phyloP scores from a whole-genome alignment of 1,284 basidiomycete species.

The Ceratobasidium sp. region DNA sequence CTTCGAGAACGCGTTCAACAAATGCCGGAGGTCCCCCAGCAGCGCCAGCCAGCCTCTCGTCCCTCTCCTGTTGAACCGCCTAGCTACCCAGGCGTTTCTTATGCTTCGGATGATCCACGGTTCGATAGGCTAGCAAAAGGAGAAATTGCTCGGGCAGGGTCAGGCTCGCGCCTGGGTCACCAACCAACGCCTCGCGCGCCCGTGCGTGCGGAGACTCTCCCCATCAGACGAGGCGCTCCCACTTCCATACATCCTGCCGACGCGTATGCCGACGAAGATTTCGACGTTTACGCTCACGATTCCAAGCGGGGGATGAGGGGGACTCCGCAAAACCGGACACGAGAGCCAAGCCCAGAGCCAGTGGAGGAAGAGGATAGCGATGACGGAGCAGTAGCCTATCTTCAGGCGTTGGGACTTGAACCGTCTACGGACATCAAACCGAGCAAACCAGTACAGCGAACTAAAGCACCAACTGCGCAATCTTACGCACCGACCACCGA shows the following conservation, averaged over 20 bases:
- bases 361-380: slow-evolving; percentile 10
- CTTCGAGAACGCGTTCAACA: slow-evolving; percentile 30
- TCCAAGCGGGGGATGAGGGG: not conserved
- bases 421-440: not conserved
- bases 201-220: not conserved
- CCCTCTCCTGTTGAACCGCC: not conserved
- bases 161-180: slow-evolving; percentile 1
- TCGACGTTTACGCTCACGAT: slow-evolving; percentile 22
- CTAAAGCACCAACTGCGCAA: not conserved
- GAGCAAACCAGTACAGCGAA: not conserved
- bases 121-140: not conserved
- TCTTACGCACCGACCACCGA: not conserved
- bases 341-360: slow-evolving; percentile 21
- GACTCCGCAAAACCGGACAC: slow-evolving; percentile 11
- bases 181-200: slow-evolving; percentile 1
- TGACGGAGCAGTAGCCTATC: slow-evolving; percentile 21
- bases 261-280: slow-evolving; percentile 27
- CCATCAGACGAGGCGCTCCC: not conserved
- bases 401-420: slow-evolving; percentile 34
- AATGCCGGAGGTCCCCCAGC: slow-evolving; percentile 18
- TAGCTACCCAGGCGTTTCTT: not conserved
- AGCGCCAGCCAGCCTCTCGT: slow-evolving; percentile 1
- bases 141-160: not conserved
- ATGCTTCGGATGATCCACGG: slow-evolving; percentile 19
- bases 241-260: not conserved